Conservation (phyloP, 345 rosid genomes). For the Acer negundo region DNA sequence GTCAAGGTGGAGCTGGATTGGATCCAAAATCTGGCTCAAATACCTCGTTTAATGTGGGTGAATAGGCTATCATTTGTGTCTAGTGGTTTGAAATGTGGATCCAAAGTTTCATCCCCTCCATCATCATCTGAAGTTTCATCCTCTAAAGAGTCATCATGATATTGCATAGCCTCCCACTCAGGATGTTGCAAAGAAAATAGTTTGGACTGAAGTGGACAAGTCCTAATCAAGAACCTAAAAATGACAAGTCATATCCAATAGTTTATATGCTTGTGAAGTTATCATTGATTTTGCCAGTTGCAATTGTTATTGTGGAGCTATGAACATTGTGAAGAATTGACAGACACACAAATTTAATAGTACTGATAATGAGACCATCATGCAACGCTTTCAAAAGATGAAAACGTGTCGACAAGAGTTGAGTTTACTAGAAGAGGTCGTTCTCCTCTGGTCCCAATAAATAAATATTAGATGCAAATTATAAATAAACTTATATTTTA, state of each 20-base stretch:
- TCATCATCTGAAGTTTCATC: too few relatives aligned
- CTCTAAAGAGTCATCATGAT: too few relatives aligned
- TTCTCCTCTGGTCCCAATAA: neutral
- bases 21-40: neutral
- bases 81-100: neutral
- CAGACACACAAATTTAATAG: neutral
- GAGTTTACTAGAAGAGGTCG: neutral
- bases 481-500: too few relatives aligned
- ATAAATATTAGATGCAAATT: too few relatives aligned
- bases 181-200: neutral
- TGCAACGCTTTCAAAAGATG: neutral
- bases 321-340: neutral
- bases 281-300: neutral
- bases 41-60: neutral
- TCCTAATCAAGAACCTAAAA: neutral
- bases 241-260: neutral
- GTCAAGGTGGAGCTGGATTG: neutral
- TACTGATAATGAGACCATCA: neutral
- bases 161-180: neutral
- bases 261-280: neutral
- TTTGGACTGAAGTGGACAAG: neutral
- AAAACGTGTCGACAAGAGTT: neutral
- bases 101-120: neutral
- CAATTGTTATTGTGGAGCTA: conserved; percentile 3
- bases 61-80: neutral